phyloP scores from a whole-genome alignment of 805 yeast genomes.

The Hanseniaspora taiwanica region DNA sequence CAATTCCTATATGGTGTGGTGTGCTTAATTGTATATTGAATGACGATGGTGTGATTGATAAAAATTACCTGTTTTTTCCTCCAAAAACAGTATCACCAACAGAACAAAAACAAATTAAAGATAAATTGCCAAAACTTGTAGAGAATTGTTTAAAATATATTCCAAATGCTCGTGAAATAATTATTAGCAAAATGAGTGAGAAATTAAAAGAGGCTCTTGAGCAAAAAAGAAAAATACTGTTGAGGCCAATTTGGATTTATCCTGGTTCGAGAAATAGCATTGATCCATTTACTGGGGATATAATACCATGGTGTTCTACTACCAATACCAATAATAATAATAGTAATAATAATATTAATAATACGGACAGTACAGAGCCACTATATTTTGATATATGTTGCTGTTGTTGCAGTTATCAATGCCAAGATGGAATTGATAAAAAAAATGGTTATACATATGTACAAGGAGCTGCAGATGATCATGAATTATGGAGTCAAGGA shows the following conservation, averaged over 20 bases:
- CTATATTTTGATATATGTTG: constrained; percentile 23
- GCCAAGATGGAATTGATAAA: constrained; percentile 43
- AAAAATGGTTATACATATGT: constrained; percentile 46
- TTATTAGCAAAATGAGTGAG: constrained; percentile 23
- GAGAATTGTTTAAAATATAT: constrained; percentile 29
- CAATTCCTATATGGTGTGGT: constrained; percentile 87
- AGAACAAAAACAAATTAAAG: constrained; percentile 40
- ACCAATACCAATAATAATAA: constrained; percentile 17
- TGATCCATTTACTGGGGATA: constrained; percentile 22
- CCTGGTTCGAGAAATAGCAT: constrained; percentile 31
- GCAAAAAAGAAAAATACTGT: constrained; percentile 19
- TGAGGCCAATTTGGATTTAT: constrained; percentile 58
- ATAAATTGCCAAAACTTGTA: constrained; percentile 36
- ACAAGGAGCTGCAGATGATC: constrained; percentile 94
- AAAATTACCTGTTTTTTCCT: constrained; percentile 35
- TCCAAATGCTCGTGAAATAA: constrained; percentile 24
- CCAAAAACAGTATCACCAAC: constrained; percentile 39
- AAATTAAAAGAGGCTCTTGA: background rate
- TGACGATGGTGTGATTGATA: background rate
- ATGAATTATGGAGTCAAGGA: constrained; percentile 65
- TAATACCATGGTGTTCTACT: constrained; percentile 20
- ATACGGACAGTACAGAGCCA: constrained; percentile 21
- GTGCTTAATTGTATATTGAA: constrained; percentile 44
- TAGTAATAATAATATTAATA: too few species aligned
- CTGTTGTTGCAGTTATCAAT: constrained; percentile 52